Base-by-base conservation (phyloP, 352 stramenopile species). In the Pythium rishiriense region DNA sequence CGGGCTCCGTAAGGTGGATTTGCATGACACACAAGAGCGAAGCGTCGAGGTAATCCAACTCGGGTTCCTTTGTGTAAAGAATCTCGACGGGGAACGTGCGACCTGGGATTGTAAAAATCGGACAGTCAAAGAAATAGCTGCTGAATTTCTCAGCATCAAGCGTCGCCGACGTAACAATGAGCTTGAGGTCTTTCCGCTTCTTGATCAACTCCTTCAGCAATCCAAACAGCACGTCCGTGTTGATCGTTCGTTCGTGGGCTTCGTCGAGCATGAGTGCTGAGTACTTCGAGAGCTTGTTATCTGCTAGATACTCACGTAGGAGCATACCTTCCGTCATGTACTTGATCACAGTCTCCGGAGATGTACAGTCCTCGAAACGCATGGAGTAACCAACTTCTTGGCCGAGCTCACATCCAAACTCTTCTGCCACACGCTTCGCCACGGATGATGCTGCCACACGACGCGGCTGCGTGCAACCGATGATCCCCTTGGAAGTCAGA, bases 241-340 rank as follows among this genome's bases (percentile, higher is more conserved):
- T 98, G 33, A 99, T 89, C 46, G 86, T 98, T 7, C 98, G 80
- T 73, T 99, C 98, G 76, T 99, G 98, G 0, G 97, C 97, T 85
- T 99, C 98, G 70, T 96, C 97, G 39, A 99, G 97, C 69, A 99
- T 98, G 37, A 99, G 68, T 5, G 93, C 94, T 24, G 81, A 88
- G 72, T 98, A 98, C 58, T 96, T 90, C n/a, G 84, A 93, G 22
- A 99, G 77, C 50, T 96, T 88, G 28, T 94, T 85, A 79, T 99
- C 97, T 6, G 94, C 93, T 15, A 99, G 80, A 72, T 99, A 99
- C 75, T 99, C 98, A 67, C 98, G 89, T 78, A 99, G 89, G 1
- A 99, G 75, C 97, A 99, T 99, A 78, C 98, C 98, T 80, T 99
- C 98, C 2, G 97, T 99, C 97, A 99, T 99, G 77, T 99, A 99